A percentile compares a stretch with the other conserved stretches of the same genome.
Conservation (phyloP, 192 early-diverging fungal genomes). For the Spizellomyces punctatus region DNA sequence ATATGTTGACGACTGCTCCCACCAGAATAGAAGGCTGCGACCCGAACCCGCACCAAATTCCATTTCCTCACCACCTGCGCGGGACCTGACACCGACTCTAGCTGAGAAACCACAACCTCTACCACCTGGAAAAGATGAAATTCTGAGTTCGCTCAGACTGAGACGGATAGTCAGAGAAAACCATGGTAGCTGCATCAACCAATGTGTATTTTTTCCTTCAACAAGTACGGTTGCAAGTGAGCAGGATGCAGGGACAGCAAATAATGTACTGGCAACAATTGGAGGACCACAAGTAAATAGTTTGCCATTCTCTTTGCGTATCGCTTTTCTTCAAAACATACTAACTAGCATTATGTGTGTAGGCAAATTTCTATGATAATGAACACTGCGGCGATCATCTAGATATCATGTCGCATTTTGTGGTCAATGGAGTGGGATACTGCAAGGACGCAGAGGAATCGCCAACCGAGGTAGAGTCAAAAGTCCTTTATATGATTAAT, state of each 20-base stretch:
- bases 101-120: no score
- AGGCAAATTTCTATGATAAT: constrained; percentile 89
- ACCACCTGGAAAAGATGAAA: no score
- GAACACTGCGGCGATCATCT: constrained; percentile 92
- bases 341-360: background rate
- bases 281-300: constrained; percentile 25
- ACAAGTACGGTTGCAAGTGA: background rate
- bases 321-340: constrained; percentile 51
- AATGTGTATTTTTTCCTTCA: constrained; percentile 64
- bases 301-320: no score
- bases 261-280: constrained; percentile 33
- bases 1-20: no score
- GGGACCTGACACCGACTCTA: no score
- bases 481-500: background rate
- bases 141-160: constrained; percentile 70
- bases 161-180: constrained; percentile 91
- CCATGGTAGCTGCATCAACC: constrained; percentile 74
- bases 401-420: constrained; percentile 92
- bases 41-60: no score
- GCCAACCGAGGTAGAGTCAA: background rate
- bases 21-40: no score
- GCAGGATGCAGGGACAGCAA: constrained; percentile 5
- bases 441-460: constrained; percentile 2
- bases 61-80: no score
- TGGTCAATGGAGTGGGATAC: constrained; percentile 45